Evolutionary conservation across 805 yeast species (phyloP).

Genomic region (Zygosaccharomyces lentus): DNA sequence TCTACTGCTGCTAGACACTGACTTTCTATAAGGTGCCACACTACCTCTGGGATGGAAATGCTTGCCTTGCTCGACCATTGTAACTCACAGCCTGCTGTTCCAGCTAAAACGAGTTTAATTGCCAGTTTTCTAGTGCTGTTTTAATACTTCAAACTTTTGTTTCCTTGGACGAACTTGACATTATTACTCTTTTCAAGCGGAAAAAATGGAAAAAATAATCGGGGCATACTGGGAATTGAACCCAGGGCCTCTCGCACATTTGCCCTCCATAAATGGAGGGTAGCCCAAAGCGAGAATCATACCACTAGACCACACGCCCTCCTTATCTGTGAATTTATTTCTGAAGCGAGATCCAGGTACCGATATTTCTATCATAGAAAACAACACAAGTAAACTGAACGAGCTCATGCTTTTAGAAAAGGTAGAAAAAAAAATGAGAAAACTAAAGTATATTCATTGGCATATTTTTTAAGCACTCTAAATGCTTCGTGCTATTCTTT

Average conservation of each 20-base stretch:
- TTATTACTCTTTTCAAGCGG: not conserved
- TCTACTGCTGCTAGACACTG: constrained; percentile 7
- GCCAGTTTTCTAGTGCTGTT: too few relatives aligned
- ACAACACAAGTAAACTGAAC: not conserved
- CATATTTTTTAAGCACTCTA: not conserved
- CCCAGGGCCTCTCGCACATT: constrained; percentile 52
- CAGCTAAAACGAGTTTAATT: not conserved
- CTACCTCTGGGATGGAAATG: constrained; percentile 7
- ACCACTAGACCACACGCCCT: constrained; percentile 41
- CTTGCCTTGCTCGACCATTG: constrained; percentile 14
- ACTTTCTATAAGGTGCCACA: constrained; percentile 20
- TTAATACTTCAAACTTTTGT: not conserved
- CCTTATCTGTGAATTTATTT: not conserved
- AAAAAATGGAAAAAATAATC: constrained; percentile 7
- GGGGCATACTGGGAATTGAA: constrained; percentile 47
- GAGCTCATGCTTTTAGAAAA: not conserved
- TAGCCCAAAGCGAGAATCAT: constrained; percentile 39
- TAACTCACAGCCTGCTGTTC: not conserved
- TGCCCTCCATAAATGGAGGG: constrained; percentile 4
- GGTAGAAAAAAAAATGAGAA: not conserved
- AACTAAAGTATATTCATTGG: not conserved
- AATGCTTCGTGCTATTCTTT: not conserved
- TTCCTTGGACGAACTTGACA: not conserved
- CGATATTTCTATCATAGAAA: not conserved
- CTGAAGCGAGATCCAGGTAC: too few relatives aligned